Evolutionary conservation across 2,329 filamentous ascomycete genomes (phyloP), one percentile per base, ranked within the genome.

Genomic region (Verticillium nubilum): DNA sequence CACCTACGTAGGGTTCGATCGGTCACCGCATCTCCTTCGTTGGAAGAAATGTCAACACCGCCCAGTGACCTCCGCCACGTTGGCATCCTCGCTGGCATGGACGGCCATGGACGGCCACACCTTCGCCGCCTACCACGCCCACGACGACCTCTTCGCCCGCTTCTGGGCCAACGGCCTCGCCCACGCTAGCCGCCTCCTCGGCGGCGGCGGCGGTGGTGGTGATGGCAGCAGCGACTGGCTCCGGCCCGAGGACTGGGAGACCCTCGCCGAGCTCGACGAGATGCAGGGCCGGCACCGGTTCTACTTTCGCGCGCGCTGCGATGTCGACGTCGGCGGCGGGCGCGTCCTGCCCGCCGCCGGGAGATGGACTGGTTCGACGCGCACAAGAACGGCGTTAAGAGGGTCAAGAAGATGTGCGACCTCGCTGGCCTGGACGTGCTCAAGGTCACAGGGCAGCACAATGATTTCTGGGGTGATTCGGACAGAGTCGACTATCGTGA

Each of bases 291-390:
- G 75, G 3, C 75, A 77, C 60, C 72, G 74, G 5, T 77, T 76
- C 63, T 76, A 69, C 62, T 71, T 77, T 58, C 66, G 67, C 17
- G 74, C 75, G 27, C 74, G 71, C 28, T 66, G 64, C 17, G 69
- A 74, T 23, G 65, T 77, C 31, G 58, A 60, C 5, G 63, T 74
- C 17, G 57, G 61, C 9, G 54, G 10, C 31, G 25, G 9, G 2
- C 65, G 66, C 15, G 60, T 61, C 12, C 71, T 77, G 47, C 58
- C 62, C 50, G 57, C 66, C 19, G 74, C 15, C 67, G 74, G 50
- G 72, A 76, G 59, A 66, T 76, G 17, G 75, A 77, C 61, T 77
- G 75, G 75, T 77, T 77, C 60, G 75, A 77, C 63, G 74, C 75
- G 33, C 75, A 77, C 65, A 77, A 76, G 64, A 76, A 76, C 55